Conservation (phyloP, 176 grass and related monocot species). For the sorghum (Sorghum bicolor) region Sorghum_bicolor_NCBIv3 NC_012870.2:74302501-74303000, state of each 20-base stretch:
- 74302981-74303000: not conserved
- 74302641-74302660: too few species aligned
- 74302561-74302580: too few species aligned
- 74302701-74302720: not conserved
- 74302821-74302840: slow-evolving; percentile 31
- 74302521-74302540: too few species aligned
- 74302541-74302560: too few species aligned
- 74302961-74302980: not conserved
- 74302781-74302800: slow-evolving; percentile 31
- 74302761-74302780: slow-evolving; percentile 41
- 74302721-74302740: not conserved
- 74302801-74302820: slow-evolving; percentile 18
- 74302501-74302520: too few species aligned
- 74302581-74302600: too few species aligned
- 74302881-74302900: slow-evolving; percentile 11
- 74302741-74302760: slow-evolving; percentile 32
- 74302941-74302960: not conserved
- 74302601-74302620: too few species aligned
- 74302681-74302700: not conserved
- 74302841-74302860: not conserved
- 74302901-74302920: not conserved
- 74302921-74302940: not conserved
- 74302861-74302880: slow-evolving; percentile 35
- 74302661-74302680: too few species aligned
- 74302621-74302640: too few species aligned